Evolutionary conservation across 73 alveolate genomes (phyloP), one percentile per base, ranked within the genome.

Genomic region (Tetrahymena thermophila): DNA sequence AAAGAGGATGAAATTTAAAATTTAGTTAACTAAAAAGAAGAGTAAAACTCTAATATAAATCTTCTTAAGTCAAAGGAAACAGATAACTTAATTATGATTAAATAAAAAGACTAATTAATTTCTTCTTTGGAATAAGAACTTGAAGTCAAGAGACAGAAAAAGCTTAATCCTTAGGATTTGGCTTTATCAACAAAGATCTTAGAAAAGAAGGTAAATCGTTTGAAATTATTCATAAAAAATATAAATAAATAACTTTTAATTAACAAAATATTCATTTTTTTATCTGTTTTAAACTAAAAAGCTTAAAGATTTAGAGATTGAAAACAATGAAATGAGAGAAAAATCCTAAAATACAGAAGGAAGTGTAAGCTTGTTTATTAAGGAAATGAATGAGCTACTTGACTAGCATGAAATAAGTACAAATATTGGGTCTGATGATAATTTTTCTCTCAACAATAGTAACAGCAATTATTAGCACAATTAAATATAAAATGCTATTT

Each of bases 361-460:
- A 31, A 95, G 95, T 94, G 98, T 96, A 7, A 94, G 94, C 84
- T n/a, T 94, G 23, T 96, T 96, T 95, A 94, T 96, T 35, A 93
- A 94, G 56, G 98, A 96, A 85, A 96, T 96, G 98, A 85, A 93
- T 28, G 96, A 94, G 31, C 43, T 96, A 44, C 85, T 96, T 3
- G 97, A 95, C 94, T 44, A 93, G 58, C 96, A 96, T 85, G 97
- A 96, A 93, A 93, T 95, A 15, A 50, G 94, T 11, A 95, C 97
- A 28, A 95, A 95, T 95, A 37, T 95, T 55, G 97, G 97, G 37
- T 71, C 89, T 19, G 89, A 71, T 8, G 89, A 71, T 71, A 71
- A 71, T 71, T 71, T 71, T 71, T 71, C 89, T 23, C 89, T 71
- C 8, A 71, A 71, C 37, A 71, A 71, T 31, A 71, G 89, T 21